These are phyloP conservation scores for Trifolium fragiferum DNA, from an alignment of 306 rosid genomes.

Conservation along the genomic window DNA sequence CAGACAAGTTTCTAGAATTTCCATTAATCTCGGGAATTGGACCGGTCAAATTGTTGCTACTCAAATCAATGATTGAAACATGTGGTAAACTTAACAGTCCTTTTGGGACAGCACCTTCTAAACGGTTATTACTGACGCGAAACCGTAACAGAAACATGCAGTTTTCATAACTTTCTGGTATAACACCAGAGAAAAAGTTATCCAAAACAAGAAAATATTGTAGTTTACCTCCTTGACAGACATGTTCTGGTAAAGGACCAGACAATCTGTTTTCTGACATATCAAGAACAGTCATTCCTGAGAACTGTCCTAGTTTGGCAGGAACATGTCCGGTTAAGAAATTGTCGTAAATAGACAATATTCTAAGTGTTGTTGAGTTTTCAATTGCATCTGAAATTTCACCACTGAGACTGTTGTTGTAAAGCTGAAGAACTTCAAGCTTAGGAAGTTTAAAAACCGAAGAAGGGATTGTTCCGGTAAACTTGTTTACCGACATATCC, in stretches of 20 bases:
- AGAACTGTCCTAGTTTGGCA: conserved; percentile 66
- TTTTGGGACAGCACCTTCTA: conserved; percentile 74
- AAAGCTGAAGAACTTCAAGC: conserved; percentile 79
- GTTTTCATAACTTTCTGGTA: conserved; percentile 65
- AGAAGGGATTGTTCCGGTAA: conserved; percentile 72
- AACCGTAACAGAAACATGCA: conserved; percentile 77
- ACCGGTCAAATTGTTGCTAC: conserved; percentile 70
- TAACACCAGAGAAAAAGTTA: conserved; percentile 73
- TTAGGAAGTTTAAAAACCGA: conserved; percentile 76
- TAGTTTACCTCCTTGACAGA: conserved; percentile 74
- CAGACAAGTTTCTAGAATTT: conserved; percentile 75
- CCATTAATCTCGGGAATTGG: conserved; percentile 57
- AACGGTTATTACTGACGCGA: conserved; percentile 70
- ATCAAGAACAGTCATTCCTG: conserved; percentile 72
- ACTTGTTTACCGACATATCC: conserved; percentile 86
- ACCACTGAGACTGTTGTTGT: conserved; percentile 84
- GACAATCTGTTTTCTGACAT: conserved; percentile 78
- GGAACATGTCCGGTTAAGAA: conserved; percentile 74
- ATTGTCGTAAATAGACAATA: conserved; percentile 81
- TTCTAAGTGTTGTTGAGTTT: conserved; percentile 64
- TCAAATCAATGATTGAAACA: conserved; percentile 80
- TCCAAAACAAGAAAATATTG: conserved; percentile 72
- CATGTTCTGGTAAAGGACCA: conserved; percentile 77
- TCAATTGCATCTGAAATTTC: conserved; percentile 73
- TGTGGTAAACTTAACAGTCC: conserved; percentile 74